Percentiles rank a stretch among this genome's conserved stretches.
phyloP scores from a whole-genome alignment of 202 grass and related monocot genomes.

The Saccharum hybrid region DNA sequence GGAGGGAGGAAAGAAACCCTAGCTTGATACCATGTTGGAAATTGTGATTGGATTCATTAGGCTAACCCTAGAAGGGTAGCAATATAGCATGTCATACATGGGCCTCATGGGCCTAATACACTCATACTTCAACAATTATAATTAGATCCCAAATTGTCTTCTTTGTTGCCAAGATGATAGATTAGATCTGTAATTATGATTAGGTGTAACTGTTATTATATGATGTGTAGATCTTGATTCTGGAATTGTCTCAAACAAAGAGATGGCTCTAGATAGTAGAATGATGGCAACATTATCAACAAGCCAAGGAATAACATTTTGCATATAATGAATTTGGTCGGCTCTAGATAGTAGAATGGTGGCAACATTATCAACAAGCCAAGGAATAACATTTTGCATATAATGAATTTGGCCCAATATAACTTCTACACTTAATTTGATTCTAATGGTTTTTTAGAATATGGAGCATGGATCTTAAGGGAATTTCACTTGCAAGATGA shows the following conservation, averaged over 20 bases:
- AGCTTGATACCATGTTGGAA: no score
- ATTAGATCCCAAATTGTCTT: neutral
- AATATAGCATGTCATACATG: no score
- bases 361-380: neutral
- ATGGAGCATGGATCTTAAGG: constrained; percentile 4
- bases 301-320: neutral
- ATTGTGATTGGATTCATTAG: no score
- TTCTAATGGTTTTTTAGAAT: neutral
- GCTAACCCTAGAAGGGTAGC: no score
- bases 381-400: neutral
- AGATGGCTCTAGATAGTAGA: neutral
- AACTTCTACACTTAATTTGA: neutral
- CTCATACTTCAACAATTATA: no score
- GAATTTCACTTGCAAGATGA: neutral
- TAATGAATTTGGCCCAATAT: neutral
- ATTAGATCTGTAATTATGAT: neutral
- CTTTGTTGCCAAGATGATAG: neutral
- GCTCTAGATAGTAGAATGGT: neutral
- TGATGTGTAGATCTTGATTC: neutral
- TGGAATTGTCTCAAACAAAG: constrained; percentile 21
- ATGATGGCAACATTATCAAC: neutral
- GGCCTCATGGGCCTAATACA: no score
- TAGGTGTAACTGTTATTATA: constrained; percentile 4
- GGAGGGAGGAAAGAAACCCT: no score
- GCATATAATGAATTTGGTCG: neutral